Base-by-base conservation (phyloP, 2,329 filamentous ascomycete genomes). In the Scedosporium apiospermum region DNA sequence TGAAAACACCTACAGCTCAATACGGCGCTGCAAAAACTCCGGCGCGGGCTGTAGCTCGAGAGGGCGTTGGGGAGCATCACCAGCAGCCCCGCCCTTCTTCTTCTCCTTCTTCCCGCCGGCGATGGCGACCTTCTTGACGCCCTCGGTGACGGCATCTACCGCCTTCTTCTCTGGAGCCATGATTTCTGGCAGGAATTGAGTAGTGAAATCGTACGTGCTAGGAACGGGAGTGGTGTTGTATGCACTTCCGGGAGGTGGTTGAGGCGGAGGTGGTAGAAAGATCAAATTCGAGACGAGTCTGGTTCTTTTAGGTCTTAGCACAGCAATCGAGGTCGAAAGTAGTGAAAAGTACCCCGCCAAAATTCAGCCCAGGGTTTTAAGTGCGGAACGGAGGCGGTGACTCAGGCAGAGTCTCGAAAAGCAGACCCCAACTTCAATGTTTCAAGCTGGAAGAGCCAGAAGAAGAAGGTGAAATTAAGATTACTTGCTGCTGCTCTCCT, bases 1-100 rank as follows among this genome's bases (percentile, higher is more conserved):
- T n/a, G n/a, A n/a, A n/a, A n/a, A n/a, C n/a, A n/a, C n/a, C n/a
- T n/a, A 66, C 46, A 66, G 34, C 18, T 89, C 84, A 70, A 97
- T 87, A 66, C 95, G 88, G 75, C 92, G 86, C 71, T 93, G 80
- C 66, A 98, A 86, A 75, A 90, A 96, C 64, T 88, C 86, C 63
- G 93, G 89, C 21, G 85, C 80, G 30, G 77, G 81, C 68, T 72
- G 75, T 71, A 76, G 73, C 76, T 83, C 79, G 64, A 82, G 72
- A 46, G 78, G 76, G 23, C 75, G 68, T 60, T 71, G 73, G 61
- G 70, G 68, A 64, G 72, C 74, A 62, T 71, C 73, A 64, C 69
- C 71, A 63, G 68, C 72, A 61, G 74, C 74, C 67, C 74, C 80
- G 70, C 78, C 80, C 69, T 81, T 81, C 73, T 81, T 81, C 74